phyloP scores from a whole-genome alignment of 2,329 filamentous ascomycete species.

The Apiospora malaysiana region DNA sequence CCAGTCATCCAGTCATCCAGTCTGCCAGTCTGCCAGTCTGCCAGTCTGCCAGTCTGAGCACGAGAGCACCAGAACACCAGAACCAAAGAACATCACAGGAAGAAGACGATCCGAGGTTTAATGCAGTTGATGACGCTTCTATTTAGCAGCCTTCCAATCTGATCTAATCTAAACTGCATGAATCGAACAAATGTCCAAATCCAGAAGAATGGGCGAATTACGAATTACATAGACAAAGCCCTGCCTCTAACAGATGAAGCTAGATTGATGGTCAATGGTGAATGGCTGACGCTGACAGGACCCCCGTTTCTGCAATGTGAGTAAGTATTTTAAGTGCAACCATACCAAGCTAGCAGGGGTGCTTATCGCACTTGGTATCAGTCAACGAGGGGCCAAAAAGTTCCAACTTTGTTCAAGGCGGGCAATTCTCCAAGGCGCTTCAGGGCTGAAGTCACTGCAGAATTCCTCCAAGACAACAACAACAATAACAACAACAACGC shows the following conservation, averaged over 20 bases:
- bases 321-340: not conserved
- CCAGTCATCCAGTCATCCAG: too few species aligned
- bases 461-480: constrained; percentile 11
- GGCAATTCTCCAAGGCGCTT: not conserved
- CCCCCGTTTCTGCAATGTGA: not conserved
- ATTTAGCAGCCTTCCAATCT: not conserved
- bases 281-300: not conserved
- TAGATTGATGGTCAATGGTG: not conserved
- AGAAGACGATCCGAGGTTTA: not conserved
- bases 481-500: constrained; percentile 17
- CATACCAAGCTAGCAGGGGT: not conserved
- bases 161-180: not conserved
- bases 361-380: constrained; percentile 26
- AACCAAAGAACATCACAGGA: not conserved
- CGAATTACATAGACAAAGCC: not conserved
- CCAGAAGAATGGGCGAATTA: not conserved
- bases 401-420: constrained; percentile 23
- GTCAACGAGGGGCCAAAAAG: constrained; percentile 13
- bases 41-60: not conserved
- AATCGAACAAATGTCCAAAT: not conserved
- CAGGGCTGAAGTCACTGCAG: constrained; percentile 3
- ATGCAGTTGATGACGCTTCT: constrained; percentile 2
- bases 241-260: constrained; percentile 4
- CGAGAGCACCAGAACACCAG: not conserved
- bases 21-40: too few species aligned